Base-by-base conservation (phyloP, 2,329 filamentous ascomycete species). In the Scytalidium sp. region DNA sequence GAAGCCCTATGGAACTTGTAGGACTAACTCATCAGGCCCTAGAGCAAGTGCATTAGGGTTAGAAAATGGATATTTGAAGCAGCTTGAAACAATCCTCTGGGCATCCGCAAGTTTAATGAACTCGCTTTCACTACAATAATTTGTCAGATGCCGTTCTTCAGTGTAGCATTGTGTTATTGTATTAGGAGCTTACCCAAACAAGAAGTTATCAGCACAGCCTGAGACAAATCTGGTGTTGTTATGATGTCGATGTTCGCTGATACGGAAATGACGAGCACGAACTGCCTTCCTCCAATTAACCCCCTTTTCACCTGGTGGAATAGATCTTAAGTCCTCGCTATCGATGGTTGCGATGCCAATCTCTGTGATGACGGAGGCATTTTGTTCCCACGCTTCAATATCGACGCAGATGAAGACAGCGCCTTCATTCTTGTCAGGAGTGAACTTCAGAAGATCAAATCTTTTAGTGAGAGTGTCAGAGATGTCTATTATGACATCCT, bases 321-420 rank as follows among this genome's bases (percentile, higher is more conserved):
- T 53, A 7, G 66, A 70, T 1, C 68, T 59, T 19, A 90, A 63
- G 32, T 78, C 67, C 3, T 67, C 59, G 1, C 87, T 91, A 64
- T 97, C 91, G 0, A 97, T 74, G 2, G 85, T 84, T 1, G 90
- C 85, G 39, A 99, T 75, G 1, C 94, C 94, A 36, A 99, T 76
- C 67, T 99, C 94, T 0, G 92, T 96, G 51, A 97, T 78, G 11
- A 80, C 73, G 27, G 76, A 72, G 11, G 83, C 79, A 41, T 80
- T 74, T 19, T 71, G 69, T 66, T 99, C 94, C 50, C 85, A 89
- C 1, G 86, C 84, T 67, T 99, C 94, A 25, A 94, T 73, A 60
- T 99, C 94, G 41, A 97, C 75, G 54, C 80, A 83, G 51, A 96
- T 74, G 58, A 97, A 87, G 7, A 95, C 75, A 1, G 82, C 76